These are phyloP conservation scores for Arthrinium phaeospermum DNA, from an alignment of 2,329 filamentous ascomycete genomes.

Conservation along the genomic window DNA sequence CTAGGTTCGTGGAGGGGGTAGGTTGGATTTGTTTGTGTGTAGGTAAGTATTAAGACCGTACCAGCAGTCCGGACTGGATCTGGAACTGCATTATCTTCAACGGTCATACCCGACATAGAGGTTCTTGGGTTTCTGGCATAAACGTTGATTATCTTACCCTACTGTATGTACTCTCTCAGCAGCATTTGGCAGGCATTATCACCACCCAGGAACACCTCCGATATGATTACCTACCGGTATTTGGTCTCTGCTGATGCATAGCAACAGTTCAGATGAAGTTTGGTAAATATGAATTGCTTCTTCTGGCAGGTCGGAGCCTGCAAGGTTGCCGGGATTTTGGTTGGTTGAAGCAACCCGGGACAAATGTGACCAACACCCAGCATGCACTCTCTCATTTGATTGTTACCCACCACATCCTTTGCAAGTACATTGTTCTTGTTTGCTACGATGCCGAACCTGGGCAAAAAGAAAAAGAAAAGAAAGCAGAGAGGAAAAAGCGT, in stretches of 20 bases:
- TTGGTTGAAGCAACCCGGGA: not conserved
- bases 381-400: slow-evolving; percentile 1
- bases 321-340: not conserved
- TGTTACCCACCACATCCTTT: not conserved
- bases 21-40: not conserved
- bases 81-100: not conserved
- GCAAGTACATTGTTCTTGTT: not conserved
- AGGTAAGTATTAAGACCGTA: not conserved
- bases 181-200: not conserved
- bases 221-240: not conserved
- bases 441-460: not conserved
- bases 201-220: not conserved
- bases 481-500: not conserved
- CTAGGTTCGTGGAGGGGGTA: not conserved
- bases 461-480: not conserved
- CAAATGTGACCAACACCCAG: not conserved
- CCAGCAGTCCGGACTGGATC: not conserved
- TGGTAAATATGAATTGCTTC: not conserved
- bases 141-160: not conserved
- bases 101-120: slow-evolving; percentile 1
- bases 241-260: not conserved
- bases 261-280: slow-evolving; percentile 2
- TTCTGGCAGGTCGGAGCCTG: slow-evolving; percentile 6
- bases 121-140: not conserved
- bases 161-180: not conserved